These are phyloP conservation scores for Neonectria coccinea DNA, from an alignment of 2,329 filamentous ascomycete species.

Conservation along the genomic window DNA sequence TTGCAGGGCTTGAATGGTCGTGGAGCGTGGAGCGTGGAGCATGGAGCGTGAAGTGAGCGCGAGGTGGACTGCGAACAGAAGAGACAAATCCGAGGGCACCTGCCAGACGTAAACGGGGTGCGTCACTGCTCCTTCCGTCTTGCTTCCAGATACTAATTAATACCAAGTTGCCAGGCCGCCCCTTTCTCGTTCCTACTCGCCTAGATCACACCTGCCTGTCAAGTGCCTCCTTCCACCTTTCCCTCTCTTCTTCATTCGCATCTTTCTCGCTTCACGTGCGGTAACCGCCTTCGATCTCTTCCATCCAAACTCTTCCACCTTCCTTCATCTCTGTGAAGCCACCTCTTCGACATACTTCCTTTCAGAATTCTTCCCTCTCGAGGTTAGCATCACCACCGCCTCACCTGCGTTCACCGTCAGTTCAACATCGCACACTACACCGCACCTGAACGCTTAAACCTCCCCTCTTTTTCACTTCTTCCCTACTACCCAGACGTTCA, in stretches of 20 bases:
- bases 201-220: conserved; percentile 26
- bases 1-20: conserved; percentile 39
- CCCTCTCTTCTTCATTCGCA: not conserved
- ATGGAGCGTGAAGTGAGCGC: too few relatives aligned
- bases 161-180: conserved; percentile 30
- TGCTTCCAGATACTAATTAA: conserved; percentile 35
- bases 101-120: conserved; percentile 35
- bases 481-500: conserved; percentile 20
- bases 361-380: not conserved
- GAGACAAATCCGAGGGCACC: conserved; percentile 21
- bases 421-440: conserved; percentile 24
- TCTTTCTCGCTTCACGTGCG: not conserved
- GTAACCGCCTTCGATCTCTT: conserved; percentile 14
- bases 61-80: conserved; percentile 9
- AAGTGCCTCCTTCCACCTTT: conserved; percentile 6
- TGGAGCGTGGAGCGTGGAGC: conserved; percentile 2
- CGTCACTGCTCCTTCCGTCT: conserved; percentile 24
- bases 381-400: not conserved
- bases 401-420: conserved; percentile 6
- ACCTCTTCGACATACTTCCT: not conserved
- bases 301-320: conserved; percentile 7
- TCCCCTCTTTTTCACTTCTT: conserved; percentile 28
- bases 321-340: conserved; percentile 1
- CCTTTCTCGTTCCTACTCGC: conserved; percentile 21
- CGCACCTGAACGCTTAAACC: conserved; percentile 27